These are phyloP conservation scores for Aspergillus ochraceus DNA, from an alignment of 2,329 filamentous ascomycete species.

Conservation along the genomic window DNA sequence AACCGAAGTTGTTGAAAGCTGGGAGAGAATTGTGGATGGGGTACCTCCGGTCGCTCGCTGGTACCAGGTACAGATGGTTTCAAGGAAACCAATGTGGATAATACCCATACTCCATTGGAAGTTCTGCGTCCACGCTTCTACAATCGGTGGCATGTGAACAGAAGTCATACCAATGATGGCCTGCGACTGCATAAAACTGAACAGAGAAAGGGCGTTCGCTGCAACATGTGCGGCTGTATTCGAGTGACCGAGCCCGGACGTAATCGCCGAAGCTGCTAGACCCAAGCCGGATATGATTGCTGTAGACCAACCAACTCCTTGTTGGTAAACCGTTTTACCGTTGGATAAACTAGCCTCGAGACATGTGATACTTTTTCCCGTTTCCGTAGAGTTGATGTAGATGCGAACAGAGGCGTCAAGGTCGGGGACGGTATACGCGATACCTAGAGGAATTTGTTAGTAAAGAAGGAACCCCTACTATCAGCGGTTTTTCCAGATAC, in stretches of 20 bases:
- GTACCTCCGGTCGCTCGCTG: slow-evolving; percentile 88
- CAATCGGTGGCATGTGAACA: slow-evolving; percentile 80
- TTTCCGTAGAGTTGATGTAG: slow-evolving; percentile 71
- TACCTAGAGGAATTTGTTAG: slow-evolving; percentile 47
- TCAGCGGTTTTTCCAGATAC: slow-evolving; percentile 17
- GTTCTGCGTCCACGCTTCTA: slow-evolving; percentile 91
- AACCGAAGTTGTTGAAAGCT: slow-evolving; percentile 74
- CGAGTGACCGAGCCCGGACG: slow-evolving; percentile 85
- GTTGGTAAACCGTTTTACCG: slow-evolving; percentile 85
- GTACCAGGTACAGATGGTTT: slow-evolving; percentile 91
- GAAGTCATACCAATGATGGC: slow-evolving; percentile 85
- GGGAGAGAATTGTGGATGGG: slow-evolving; percentile 75
- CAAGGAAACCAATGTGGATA: slow-evolving; percentile 82
- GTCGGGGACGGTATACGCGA: slow-evolving; percentile 88
- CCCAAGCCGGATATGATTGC: slow-evolving; percentile 84
- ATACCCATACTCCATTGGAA: slow-evolving; percentile 99
- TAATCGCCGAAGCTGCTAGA: slow-evolving; percentile 79
- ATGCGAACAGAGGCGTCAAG: slow-evolving; percentile 83
- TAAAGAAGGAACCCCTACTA: not conserved
- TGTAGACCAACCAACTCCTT: slow-evolving; percentile 85
- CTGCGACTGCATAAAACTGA: slow-evolving; percentile 91
- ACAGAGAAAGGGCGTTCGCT: slow-evolving; percentile 89
- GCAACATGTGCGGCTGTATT: slow-evolving; percentile 95
- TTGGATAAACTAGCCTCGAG: slow-evolving; percentile 87
- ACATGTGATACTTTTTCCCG: slow-evolving; percentile 71